These are phyloP conservation scores for Rasamsonia emersonii DNA, from an alignment of 2,329 filamentous ascomycete genomes.

Conservation along the genomic window DNA sequence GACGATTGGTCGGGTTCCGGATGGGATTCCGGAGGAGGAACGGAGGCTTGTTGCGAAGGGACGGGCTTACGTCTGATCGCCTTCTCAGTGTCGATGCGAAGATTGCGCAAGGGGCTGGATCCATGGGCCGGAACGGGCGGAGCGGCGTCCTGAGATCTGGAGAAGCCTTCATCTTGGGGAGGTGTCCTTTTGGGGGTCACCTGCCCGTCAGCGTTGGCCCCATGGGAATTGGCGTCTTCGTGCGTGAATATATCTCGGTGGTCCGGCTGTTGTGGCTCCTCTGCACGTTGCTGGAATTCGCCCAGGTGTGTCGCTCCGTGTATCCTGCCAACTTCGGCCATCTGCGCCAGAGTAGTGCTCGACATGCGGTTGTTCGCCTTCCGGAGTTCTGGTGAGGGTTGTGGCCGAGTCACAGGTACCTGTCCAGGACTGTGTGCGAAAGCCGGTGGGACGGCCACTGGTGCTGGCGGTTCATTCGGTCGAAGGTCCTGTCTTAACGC, in stretches of 20 bases:
- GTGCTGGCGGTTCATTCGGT: conserved; percentile 58
- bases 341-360: conserved; percentile 67
- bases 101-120: conserved; percentile 2
- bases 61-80: conserved; percentile 46
- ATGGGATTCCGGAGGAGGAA: background rate
- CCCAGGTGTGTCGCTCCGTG: conserved; percentile 28
- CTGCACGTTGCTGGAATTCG: conserved; percentile 33
- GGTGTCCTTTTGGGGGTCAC: conserved; percentile 7
- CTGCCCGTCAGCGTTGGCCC: conserved; percentile 16
- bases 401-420: conserved; percentile 59
- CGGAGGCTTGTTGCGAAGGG: conserved; percentile 25
- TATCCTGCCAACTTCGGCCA: conserved; percentile 60
- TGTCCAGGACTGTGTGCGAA: conserved; percentile 69
- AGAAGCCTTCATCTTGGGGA: conserved; percentile 8
- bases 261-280: conserved; percentile 25
- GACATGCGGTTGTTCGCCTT: conserved; percentile 80
- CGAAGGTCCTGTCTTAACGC: conserved; percentile 26
- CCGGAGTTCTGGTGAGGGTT: conserved; percentile 67
- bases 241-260: conserved; percentile 36
- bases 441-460: conserved; percentile 67
- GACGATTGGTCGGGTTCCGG: conserved; percentile 13
- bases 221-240: too few relatives aligned
- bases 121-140: conserved; percentile 8
- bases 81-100: conserved; percentile 33
- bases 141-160: background rate